Base-by-base conservation (phyloP, 176 grass and related monocot genomes). In the Aechmea fasciata region DNA sequence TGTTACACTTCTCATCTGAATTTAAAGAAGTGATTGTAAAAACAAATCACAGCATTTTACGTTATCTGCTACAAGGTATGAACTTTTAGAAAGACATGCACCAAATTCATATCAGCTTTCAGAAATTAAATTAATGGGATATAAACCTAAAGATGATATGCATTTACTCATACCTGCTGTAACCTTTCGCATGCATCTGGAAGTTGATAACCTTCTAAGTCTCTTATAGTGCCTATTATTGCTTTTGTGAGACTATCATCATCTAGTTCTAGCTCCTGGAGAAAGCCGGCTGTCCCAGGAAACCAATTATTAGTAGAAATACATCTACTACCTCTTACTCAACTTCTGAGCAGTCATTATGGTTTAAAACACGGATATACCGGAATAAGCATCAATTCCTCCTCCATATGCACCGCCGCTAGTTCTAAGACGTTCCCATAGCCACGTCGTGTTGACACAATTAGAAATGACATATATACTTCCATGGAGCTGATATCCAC, bases 371-470 rank as follows among this genome's bases (percentile, higher is more conserved):
- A 66, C 10, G 65, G 10, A 66, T 55, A 48, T 66, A 91, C 94
- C 94, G 82, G 94, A 99, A 87, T 93, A 84, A 57, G 84, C 87
- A 74, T 99, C 94, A 78, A 99, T 0, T 23, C 22, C 90, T 49
- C 89, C 94, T 81, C 89, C 94, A 85, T 99, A 99, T 68, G 89
- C 89, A 75, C 94, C 94, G 79, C 94, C 94, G 64, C 94, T 99
- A 73, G 90, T 87, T 50, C 94, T 87, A 81, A 99, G 82, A 72
- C 84, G 86, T 49, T 99, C 89, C 94, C 94, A 93, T 75, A 97
- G 76, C 89, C 94, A 99, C 9, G 89, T 90, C 48, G 85, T 99
- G 66, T 87, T 71, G 81, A 99, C 93, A 82, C 87, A 80, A 64
- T 93, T 99, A 51, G 94, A 93, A 70, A 99, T 88, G 52, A 99